Conservation (phyloP, 371 early-diverging fungal species). For the Mucor racemosus region DNA sequence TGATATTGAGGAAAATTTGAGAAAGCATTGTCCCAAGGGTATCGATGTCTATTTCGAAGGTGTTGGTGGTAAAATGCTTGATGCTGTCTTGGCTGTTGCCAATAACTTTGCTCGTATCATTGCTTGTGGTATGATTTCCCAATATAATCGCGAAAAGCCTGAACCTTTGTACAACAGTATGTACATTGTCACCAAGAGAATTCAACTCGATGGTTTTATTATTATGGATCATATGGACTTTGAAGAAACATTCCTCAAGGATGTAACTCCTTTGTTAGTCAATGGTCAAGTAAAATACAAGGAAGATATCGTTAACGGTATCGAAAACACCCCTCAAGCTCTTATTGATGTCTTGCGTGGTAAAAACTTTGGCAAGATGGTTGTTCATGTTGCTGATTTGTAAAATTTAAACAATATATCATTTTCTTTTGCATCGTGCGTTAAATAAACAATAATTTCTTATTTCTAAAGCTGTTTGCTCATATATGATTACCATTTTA, state of each 20-base stretch:
- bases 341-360: constrained; percentile 78
- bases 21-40: constrained; percentile 65
- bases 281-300: constrained; percentile 70
- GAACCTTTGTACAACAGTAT: constrained; percentile 40
- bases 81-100: constrained; percentile 58
- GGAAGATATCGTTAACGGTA: constrained; percentile 70
- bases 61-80: constrained; percentile 75
- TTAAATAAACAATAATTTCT: neutral
- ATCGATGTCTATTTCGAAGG: constrained; percentile 79
- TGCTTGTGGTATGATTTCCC: constrained; percentile 71
- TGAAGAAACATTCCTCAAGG: constrained; percentile 59
- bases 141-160: constrained; percentile 58
- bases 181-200: constrained; percentile 44
- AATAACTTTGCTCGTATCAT: constrained; percentile 63
- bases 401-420: neutral
- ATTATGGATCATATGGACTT: constrained; percentile 58
- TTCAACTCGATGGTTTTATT: constrained; percentile 72
- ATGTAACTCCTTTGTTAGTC: constrained; percentile 66
- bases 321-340: constrained; percentile 80
- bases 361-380: constrained; percentile 83
- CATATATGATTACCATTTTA: too few species aligned
- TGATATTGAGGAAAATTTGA: constrained; percentile 45
- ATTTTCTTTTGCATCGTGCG: neutral
- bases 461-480: too few species aligned
- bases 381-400: constrained; percentile 65